Evolutionary conservation across 495 filamentous ascomycete genomes (phyloP).

Genomic region (Saxophila tyrrhenica): DNA sequence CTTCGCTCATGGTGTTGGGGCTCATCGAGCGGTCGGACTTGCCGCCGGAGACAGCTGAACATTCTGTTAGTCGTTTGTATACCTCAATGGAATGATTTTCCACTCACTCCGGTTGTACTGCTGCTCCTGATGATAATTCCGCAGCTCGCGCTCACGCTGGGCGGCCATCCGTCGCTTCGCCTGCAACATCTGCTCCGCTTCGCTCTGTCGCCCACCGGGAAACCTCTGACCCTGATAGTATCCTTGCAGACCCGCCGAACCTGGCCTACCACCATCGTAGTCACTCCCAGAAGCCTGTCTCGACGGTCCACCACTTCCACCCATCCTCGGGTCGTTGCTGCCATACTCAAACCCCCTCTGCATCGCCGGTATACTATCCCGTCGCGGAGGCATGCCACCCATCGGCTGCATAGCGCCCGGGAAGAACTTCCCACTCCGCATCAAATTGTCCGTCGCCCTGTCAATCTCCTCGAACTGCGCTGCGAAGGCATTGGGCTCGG

Average conservation of each 20-base stretch:
- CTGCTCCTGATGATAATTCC: slow-evolving; percentile 99
- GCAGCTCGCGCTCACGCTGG: slow-evolving; percentile 95
- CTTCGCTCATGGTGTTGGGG: slow-evolving; percentile 83
- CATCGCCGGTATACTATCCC: slow-evolving; percentile 66
- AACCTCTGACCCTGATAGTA: slow-evolving; percentile 93
- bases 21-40: slow-evolving; percentile 89
- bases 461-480: slow-evolving; percentile 97
- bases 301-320: slow-evolving; percentile 41
- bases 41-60: slow-evolving; percentile 66
- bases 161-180: slow-evolving; percentile 97
- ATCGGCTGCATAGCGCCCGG: slow-evolving; percentile 42
- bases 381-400: slow-evolving; percentile 36
- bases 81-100: slow-evolving; percentile 29
- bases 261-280: slow-evolving; percentile 63
- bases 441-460: slow-evolving; percentile 85
- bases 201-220: slow-evolving; percentile 77
- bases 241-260: slow-evolving; percentile 73
- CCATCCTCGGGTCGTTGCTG: slow-evolving; percentile 25
- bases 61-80: slow-evolving; percentile 39
- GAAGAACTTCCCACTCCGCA: slow-evolving; percentile 93
- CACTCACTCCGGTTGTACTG: slow-evolving; percentile 93
- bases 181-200: slow-evolving; percentile 97
- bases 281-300: slow-evolving; percentile 83
- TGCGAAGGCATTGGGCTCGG: slow-evolving; percentile 69
- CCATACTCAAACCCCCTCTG: slow-evolving; percentile 46